A percentile compares a stretch with the other conserved stretches of the same genome.
These are phyloP conservation scores for Ligustrum vulgare DNA, from an alignment of 257 asterid genomes.

Conservation along the genomic window DNA sequence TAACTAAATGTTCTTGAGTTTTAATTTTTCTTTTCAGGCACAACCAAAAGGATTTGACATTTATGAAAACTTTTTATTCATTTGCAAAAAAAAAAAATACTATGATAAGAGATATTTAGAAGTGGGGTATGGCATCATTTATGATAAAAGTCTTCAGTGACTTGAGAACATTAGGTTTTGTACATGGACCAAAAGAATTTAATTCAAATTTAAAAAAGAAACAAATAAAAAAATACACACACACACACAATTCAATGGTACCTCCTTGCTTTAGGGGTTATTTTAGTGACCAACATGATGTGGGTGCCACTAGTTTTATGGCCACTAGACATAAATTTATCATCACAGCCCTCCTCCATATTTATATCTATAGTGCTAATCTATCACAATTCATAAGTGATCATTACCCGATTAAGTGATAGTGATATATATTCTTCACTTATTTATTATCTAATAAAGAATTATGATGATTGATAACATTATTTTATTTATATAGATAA, in stretches of 20 bases:
- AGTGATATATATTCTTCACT: too few relatives aligned
- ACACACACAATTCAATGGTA: neutral
- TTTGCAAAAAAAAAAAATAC: neutral
- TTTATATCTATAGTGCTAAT: too few relatives aligned
- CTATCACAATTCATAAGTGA: too few relatives aligned
- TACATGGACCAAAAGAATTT: neutral
- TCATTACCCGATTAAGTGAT: too few relatives aligned
- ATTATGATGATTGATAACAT: too few relatives aligned
- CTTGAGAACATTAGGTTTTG: slow-evolving; percentile 20
- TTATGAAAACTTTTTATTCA: too few relatives aligned
- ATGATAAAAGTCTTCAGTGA: slow-evolving; percentile 16
- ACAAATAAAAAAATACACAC: too few relatives aligned
- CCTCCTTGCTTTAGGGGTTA: slow-evolving; percentile 31
- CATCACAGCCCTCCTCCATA: neutral
- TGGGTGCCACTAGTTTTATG: slow-evolving; percentile 33
- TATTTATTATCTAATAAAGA: too few relatives aligned
- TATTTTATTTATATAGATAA: too few relatives aligned
- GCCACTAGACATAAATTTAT: slow-evolving; percentile 22
- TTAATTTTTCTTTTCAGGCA: too few relatives aligned
- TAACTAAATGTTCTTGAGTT: too few relatives aligned
- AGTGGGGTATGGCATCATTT: slow-evolving; percentile 33
- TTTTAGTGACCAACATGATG: slow-evolving; percentile 25
- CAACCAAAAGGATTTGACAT: neutral
- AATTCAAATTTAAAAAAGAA: neutral
- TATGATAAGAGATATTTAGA: slow-evolving; percentile 21